These are phyloP conservation scores for Tylopilus sp. DNA, from an alignment of 1,284 basidiomycete genomes.

Conservation along the genomic window DNA sequence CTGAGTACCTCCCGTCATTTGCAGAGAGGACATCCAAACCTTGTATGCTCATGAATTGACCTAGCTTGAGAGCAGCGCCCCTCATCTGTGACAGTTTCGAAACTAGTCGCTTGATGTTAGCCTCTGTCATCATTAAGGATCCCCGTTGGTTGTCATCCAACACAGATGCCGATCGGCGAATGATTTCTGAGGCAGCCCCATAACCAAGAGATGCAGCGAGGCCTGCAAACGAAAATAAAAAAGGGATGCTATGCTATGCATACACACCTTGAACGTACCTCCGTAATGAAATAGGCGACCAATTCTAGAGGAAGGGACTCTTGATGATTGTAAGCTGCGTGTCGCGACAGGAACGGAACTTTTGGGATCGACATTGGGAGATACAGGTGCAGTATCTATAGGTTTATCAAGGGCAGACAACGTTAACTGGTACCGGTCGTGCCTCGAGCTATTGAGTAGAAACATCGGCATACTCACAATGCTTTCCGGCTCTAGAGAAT, in stretches of 20 bases:
- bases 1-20: not conserved
- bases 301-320: constrained; percentile 83
- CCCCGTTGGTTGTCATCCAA: constrained; percentile 34
- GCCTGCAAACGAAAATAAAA: constrained; percentile 37
- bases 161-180: constrained; percentile 43
- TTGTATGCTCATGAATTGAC: constrained; percentile 98
- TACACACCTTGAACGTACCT: constrained; percentile 45
- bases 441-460: not conserved
- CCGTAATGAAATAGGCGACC: constrained; percentile 92
- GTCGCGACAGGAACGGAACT: constrained; percentile 5
- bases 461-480: constrained; percentile 10
- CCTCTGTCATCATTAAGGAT: constrained; percentile 81
- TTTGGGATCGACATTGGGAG: constrained; percentile 1
- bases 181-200: constrained; percentile 63
- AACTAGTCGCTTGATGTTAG: constrained; percentile 87
- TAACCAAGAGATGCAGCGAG: constrained; percentile 70
- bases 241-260: not conserved
- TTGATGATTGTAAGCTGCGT: constrained; percentile 68
- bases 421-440: not conserved
- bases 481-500: not conserved
- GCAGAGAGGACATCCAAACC: constrained; percentile 42
- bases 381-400: not conserved
- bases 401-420: constrained; percentile 18
- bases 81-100: constrained; percentile 93
- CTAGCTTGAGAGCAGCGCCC: constrained; percentile 94